Percentiles rank a stretch among this genome's conserved stretches.
phyloP scores from a whole-genome alignment of 345 rosid genomes.

The Melastoma malabathricum region DNA sequence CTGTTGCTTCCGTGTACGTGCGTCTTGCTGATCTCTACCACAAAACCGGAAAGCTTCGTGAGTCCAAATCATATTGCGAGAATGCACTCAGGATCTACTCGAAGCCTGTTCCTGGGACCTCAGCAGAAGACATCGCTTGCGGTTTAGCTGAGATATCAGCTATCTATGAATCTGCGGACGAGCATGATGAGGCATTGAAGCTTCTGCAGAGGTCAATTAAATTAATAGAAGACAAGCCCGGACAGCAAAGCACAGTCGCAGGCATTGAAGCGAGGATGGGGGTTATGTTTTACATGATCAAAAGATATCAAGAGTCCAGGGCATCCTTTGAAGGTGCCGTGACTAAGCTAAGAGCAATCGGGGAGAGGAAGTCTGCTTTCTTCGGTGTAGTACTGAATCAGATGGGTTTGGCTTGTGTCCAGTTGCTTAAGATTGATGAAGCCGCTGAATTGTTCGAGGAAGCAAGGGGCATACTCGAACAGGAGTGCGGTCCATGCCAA shows the following conservation, averaged over 20 bases:
- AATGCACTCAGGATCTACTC: slow-evolving; percentile 82
- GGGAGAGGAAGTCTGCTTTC: slow-evolving; percentile 92
- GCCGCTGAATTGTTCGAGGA: slow-evolving; percentile 95
- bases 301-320: slow-evolving; percentile 85
- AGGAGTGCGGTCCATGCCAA: slow-evolving; percentile 88
- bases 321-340: slow-evolving; percentile 74
- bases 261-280: slow-evolving; percentile 98
- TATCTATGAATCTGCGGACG: slow-evolving; percentile 85
- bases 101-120: slow-evolving; percentile 92
- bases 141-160: slow-evolving; percentile 92
- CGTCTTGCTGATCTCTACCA: slow-evolving; percentile 94
- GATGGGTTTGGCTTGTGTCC: slow-evolving; percentile 98
- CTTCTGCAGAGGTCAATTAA: slow-evolving; percentile 86
- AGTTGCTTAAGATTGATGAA: slow-evolving; percentile 90
- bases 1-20: slow-evolving; percentile 81
- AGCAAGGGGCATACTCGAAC: slow-evolving; percentile 76
- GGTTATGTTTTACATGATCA: slow-evolving; percentile 85
- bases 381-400: slow-evolving; percentile 95
- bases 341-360: slow-evolving; percentile 66
- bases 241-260: slow-evolving; percentile 91
- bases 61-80: slow-evolving; percentile 90
- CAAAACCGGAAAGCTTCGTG: slow-evolving; percentile 87
- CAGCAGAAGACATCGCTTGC: slow-evolving; percentile 78
- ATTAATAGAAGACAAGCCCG: slow-evolving; percentile 88
- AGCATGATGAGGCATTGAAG: slow-evolving; percentile 96